These are phyloP conservation scores for Mycena rebaudengoi DNA, from an alignment of 768 basidiomycete species.

Conservation along the genomic window DNA sequence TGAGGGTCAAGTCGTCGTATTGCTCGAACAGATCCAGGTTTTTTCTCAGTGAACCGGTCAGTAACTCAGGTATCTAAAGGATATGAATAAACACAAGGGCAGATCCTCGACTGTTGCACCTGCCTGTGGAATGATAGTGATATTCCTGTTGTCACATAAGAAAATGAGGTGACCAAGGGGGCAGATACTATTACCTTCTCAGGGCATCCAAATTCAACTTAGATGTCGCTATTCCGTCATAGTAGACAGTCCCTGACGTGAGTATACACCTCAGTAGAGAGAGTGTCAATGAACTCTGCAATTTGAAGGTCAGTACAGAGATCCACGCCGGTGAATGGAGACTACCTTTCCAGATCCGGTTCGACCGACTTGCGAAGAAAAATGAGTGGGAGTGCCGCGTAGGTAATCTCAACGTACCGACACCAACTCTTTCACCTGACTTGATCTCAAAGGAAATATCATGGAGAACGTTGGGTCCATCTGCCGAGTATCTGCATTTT, in stretches of 20 bases:
- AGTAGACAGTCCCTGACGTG: conserved; percentile 40
- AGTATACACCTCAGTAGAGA: conserved; percentile 53
- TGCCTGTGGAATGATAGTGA: conserved; percentile 55
- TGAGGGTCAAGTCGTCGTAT: conserved; percentile 51
- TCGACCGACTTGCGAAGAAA: conserved; percentile 32
- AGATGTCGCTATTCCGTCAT: conserved; percentile 51
- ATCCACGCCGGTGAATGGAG: background rate
- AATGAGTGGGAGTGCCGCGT: background rate
- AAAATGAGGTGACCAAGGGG: too few species aligned
- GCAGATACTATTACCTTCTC: too few species aligned
- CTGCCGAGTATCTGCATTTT: too few species aligned
- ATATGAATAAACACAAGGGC: background rate
- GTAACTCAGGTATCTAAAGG: conserved; percentile 39
- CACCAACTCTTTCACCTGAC: conserved; percentile 57
- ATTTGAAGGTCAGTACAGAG: background rate
- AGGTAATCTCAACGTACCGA: conserved; percentile 30
- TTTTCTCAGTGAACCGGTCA: conserved; percentile 53
- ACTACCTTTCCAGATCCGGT: conserved; percentile 32
- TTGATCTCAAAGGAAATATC: conserved; percentile 48
- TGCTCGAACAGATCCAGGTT: conserved; percentile 59
- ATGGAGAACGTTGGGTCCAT: conserved; percentile 25
- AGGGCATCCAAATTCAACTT: conserved; percentile 54
- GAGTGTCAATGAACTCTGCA: conserved; percentile 47
- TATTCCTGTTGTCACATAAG: too few species aligned
- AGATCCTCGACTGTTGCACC: conserved; percentile 7